phyloP scores from a whole-genome alignment of 2,329 filamentous ascomycete species.

The Aspergillus piperis region DNA sequence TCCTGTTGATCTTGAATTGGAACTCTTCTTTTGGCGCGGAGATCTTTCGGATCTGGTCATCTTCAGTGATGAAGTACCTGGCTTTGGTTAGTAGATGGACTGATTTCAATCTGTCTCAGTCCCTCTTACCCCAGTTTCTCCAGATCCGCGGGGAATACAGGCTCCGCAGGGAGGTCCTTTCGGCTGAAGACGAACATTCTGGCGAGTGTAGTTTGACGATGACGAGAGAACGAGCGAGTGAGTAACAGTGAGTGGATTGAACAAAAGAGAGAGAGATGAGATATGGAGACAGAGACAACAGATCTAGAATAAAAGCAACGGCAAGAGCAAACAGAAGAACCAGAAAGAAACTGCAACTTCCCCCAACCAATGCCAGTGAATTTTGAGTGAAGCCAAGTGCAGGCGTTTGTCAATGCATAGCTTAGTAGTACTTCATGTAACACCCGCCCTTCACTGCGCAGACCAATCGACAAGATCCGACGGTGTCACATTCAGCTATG shows the following conservation, averaged over 20 bases:
- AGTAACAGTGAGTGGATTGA: background rate
- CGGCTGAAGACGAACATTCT: conserved; percentile 75
- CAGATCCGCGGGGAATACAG: conserved; percentile 65
- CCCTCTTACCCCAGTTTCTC: conserved; percentile 67
- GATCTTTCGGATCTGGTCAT: conserved; percentile 73
- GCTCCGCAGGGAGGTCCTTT: conserved; percentile 70
- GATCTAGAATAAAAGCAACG: background rate
- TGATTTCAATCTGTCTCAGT: background rate
- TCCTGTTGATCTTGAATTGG: conserved; percentile 71
- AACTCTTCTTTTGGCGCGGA: conserved; percentile 69
- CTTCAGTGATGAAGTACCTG: conserved; percentile 76
- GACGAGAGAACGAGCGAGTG: background rate
- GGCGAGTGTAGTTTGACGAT: conserved; percentile 2
- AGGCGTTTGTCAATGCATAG: conserved; percentile 3
- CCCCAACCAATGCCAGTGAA: conserved; percentile 1
- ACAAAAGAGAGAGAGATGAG: background rate
- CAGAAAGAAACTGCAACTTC: conserved; percentile 8
- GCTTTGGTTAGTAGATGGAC: background rate
- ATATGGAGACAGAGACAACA: background rate
- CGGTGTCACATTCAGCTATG: background rate
- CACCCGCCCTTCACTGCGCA: background rate
- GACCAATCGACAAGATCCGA: background rate
- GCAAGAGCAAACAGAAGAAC: background rate
- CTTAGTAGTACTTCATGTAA: background rate
- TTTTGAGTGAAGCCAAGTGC: background rate